Conservation (phyloP, 148 eudicot genomes). For the Vaccinium myrtillus region DNA sequence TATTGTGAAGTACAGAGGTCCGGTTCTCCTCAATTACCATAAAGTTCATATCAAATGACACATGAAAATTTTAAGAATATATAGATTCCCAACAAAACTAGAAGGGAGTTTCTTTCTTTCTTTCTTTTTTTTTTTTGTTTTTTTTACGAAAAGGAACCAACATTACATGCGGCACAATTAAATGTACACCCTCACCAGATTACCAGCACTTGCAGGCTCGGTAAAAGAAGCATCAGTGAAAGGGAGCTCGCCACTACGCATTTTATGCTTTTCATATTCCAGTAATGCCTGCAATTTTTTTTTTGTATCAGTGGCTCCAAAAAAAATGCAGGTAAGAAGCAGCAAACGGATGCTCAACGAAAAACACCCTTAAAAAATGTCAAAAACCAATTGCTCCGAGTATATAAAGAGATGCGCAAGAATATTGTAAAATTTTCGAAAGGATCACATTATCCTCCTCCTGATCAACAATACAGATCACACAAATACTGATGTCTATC, state of each 20-base stretch:
- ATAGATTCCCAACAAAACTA: background rate
- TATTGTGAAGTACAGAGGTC: background rate
- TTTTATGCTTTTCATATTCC: conserved; percentile 56
- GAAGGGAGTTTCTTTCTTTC: background rate
- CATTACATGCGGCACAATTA: background rate
- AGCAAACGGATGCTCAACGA: background rate
- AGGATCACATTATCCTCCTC: background rate
- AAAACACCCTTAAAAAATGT: background rate
- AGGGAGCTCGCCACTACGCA: conserved; percentile 51
- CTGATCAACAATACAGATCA: background rate
- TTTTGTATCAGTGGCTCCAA: conserved; percentile 12
- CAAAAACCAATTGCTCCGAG: background rate
- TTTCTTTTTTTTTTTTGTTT: background rate
- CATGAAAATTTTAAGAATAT: background rate
- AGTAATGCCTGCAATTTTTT: conserved; percentile 35
- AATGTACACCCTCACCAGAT: conserved; percentile 25
- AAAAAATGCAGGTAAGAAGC: background rate
- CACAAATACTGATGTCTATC: background rate
- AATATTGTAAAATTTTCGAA: background rate
- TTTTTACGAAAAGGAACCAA: background rate
- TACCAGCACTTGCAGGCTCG: conserved; percentile 32
- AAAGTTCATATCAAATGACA: too few species aligned
- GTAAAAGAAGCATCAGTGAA: conserved; percentile 35
- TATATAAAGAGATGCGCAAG: background rate
- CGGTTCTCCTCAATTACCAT: background rate